phyloP scores from a whole-genome alignment of 345 rosid species.

The Syzygium oleosum region DNA sequence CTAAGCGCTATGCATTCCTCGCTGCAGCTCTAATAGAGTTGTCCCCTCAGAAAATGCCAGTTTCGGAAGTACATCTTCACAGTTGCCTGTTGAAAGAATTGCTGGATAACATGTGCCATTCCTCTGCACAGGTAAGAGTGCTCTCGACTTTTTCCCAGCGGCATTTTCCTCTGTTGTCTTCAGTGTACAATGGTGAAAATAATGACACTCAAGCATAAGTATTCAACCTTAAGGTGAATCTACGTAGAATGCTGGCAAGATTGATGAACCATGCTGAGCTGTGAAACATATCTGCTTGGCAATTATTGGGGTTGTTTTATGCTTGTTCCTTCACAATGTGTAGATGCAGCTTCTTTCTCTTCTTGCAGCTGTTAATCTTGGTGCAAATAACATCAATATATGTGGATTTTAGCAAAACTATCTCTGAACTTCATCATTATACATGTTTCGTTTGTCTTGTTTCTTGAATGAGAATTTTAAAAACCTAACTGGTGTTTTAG shows the following conservation, averaged over 20 bases:
- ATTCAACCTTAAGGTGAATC: background rate
- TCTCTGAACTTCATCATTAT: background rate
- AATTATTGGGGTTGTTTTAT: background rate
- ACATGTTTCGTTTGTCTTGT: background rate
- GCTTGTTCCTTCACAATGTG: background rate
- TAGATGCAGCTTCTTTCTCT: background rate
- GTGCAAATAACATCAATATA: background rate
- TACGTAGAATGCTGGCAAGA: background rate
- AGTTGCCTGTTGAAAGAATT: slow-evolving; percentile 63
- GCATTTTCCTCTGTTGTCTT: background rate
- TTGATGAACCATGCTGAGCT: background rate
- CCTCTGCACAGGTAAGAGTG: slow-evolving; percentile 87
- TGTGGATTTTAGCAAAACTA: background rate
- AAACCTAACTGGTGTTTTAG: background rate
- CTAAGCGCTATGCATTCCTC: slow-evolving; percentile 93
- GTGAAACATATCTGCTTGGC: background rate
- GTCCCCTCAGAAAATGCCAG: slow-evolving; percentile 81
- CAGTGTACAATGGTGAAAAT: background rate
- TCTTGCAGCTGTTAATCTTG: background rate
- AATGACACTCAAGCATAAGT: background rate
- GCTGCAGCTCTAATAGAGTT: slow-evolving; percentile 85
- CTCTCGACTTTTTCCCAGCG: background rate
- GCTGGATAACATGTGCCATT: slow-evolving; percentile 82
- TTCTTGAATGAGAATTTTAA: background rate
- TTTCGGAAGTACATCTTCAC: slow-evolving; percentile 66